phyloP scores from a whole-genome alignment of 345 rosid genomes.

The Boechera retrofracta region DNA sequence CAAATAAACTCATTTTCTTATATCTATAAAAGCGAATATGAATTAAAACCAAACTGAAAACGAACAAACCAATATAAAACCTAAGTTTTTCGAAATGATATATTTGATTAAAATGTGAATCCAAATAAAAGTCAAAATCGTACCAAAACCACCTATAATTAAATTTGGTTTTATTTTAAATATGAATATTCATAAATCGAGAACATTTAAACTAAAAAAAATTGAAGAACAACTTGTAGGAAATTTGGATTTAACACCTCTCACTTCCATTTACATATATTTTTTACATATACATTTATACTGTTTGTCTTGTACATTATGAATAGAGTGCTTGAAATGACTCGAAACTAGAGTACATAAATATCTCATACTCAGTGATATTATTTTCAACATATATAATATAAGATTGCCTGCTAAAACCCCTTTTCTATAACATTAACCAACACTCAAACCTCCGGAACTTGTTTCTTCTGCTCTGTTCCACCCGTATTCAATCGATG shows the following conservation, averaged over 20 bases:
- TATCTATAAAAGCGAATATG: no score
- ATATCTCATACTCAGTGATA: not conserved
- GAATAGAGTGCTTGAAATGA: constrained; percentile 7
- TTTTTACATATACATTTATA: not conserved
- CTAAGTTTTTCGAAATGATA: not conserved
- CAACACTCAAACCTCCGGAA: no score
- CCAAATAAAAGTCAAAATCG: not conserved
- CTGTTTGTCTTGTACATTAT: constrained; percentile 1
- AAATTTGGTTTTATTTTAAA: no score
- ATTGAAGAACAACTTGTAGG: not conserved
- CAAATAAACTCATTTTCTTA: no score
- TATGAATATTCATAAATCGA: not conserved
- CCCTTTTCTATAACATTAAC: no score
- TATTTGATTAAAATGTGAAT: not conserved
- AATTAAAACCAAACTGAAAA: not conserved
- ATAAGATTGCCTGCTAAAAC: no score
- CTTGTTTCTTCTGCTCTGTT: no score
- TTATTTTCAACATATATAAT: not conserved
- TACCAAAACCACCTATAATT: not conserved
- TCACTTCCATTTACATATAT: not conserved
- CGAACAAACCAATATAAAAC: not conserved
- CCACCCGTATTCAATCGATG: no score
- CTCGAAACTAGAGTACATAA: not conserved
- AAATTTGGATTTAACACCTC: not conserved
- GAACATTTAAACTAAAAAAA: not conserved